Base-by-base conservation (phyloP, 306 rosid genomes). In the Begonia masoniana region DNA sequence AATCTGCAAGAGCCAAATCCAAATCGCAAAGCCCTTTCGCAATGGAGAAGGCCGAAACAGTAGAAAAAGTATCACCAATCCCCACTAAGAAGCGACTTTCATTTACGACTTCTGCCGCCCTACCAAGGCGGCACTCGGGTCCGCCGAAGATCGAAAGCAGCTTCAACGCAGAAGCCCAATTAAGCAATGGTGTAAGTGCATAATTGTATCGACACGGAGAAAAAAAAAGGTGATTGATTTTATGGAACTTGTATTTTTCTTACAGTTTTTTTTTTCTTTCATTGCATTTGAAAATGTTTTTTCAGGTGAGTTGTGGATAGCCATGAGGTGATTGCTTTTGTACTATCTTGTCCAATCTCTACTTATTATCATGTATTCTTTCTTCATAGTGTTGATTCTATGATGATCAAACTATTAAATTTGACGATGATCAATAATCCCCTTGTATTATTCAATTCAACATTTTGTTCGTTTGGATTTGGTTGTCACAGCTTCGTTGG, bases 1-100 rank as follows among this genome's bases (percentile, higher is more conserved):
- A 78, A 69, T 91, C 97, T 7, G 87, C 96, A 41, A 83, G 78
- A 75, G 94, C 96, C 1, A 91, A 78, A 81, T 74, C 92, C 13
- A 81, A 83, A 78, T 60, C 79, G 63, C 87, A 79, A 12, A 80
- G 94, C 68, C 95, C 89, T 43, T 50, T 74, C 26, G 82, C 71
- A n/a, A 56, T 59, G 6, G 88, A 80, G 69, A 76, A 61, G 59
- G 83, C 75, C 46, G 86, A 78, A 13, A 67, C 70, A 7, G 49
- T 74, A 5, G 97, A 77, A 39, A 82, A 70, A 51, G 87, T 76
- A 10, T 71, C 85, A 31, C 58, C 52, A 3, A 83, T 82, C 58
- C 68, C 82, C 13, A 83, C 78, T 43, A 91, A 81, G 82, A 85
- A 91, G 57, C 78, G 87, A 31, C 75, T 91, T 23, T 77, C 94